Percentiles rank a stretch among this genome's conserved stretches.
phyloP scores from a whole-genome alignment of 192 early-diverging fungal species.

The Geranomyces variabilis region DNA sequence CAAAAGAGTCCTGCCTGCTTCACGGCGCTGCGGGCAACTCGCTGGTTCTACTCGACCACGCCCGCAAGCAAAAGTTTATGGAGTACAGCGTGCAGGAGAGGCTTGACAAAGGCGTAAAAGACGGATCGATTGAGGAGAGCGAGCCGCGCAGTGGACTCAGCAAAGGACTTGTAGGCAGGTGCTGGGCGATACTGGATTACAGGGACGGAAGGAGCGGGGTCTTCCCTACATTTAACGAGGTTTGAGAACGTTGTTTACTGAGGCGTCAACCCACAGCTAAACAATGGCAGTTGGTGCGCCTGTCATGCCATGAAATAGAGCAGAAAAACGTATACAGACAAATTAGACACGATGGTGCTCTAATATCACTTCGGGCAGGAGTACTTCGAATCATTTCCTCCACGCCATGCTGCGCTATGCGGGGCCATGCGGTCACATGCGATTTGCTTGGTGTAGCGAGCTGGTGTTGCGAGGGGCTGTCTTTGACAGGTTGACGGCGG shows the following conservation, averaged over 20 bases:
- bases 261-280: too few species aligned
- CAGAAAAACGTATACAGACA: too few species aligned
- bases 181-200: neutral
- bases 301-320: too few species aligned
- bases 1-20: neutral
- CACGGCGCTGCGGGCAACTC: constrained; percentile 8
- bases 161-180: neutral
- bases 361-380: too few species aligned
- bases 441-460: too few species aligned
- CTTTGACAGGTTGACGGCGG: too few species aligned
- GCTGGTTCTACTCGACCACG: neutral
- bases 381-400: too few species aligned
- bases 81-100: constrained; percentile 10
- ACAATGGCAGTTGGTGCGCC: too few species aligned
- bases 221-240: neutral
- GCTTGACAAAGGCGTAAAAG: neutral
- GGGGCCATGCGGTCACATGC: too few species aligned
- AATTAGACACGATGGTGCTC: too few species aligned
- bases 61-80: neutral
- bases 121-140: constrained; percentile 1
- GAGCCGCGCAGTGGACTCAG: neutral
- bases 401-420: too few species aligned
- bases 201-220: neutral
- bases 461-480: too few species aligned
- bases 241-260: neutral